Base-by-base conservation (phyloP, 306 rosid genomes). In the Quillaja saponaria region DNA sequence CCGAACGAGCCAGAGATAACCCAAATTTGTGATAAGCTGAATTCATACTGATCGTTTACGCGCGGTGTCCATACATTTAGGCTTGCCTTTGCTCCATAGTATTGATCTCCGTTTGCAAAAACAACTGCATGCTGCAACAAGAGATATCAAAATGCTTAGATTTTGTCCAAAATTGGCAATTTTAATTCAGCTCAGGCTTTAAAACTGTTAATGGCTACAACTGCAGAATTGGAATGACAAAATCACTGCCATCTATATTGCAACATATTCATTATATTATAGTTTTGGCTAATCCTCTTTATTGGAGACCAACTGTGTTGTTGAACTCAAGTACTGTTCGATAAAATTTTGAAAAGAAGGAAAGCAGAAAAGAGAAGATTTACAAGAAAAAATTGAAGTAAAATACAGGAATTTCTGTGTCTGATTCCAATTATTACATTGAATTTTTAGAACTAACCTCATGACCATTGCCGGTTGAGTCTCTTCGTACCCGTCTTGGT, bases 11-110 rank as follows among this genome's bases (percentile, higher is more conserved):
- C 99, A 62, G 97, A 90, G 69, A 94, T 94, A 46, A 94, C 80
- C 99, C 99, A 94, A 15, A 94, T 81, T 66, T 94, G 99, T 61
- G 99, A 94, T 31, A 94, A 89, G 74, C 99, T 94, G 75, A 94
- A 94, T 44, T 94, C 99, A 42, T 81, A 86, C 55, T 64, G 90
- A 75, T 89, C 87, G 1, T 82, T 82, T 31, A 94, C 99, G 0
- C 54, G 54, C 0, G 99, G 97, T 6, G 97, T 31, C 97, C 99
- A 94, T 15, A 94, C 99, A 55, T 87, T 94, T 51, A 94, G n/a
- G 60, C 76, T 83, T 54, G 97, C 96, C 76, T 85, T 94, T 77
- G 99, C 99, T 80, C 99, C 99, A 66, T 80, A 94, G 44, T 87
- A 94, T 73, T 89, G 95, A 37, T 94, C 99, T 63, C 99, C 97